phyloP scores from a whole-genome alignment of 768 basidiomycete genomes.

The Dioszegia hungarica region DNA sequence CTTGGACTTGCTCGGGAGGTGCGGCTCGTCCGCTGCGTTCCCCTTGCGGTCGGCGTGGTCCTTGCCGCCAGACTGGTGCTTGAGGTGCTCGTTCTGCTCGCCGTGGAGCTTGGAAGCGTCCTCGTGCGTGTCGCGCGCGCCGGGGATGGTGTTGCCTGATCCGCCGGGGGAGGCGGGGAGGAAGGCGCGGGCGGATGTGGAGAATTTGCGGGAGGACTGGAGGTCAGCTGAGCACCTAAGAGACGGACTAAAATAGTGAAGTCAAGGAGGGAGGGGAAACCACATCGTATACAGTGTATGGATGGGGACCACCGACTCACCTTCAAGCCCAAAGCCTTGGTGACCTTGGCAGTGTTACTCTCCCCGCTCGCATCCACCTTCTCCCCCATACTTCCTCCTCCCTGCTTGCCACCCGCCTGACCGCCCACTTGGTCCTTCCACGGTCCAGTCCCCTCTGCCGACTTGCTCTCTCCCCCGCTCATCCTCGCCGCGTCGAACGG shows the following conservation, averaged over 20 bases:
- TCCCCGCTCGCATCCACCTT: constrained; percentile 30
- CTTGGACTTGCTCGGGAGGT: constrained; percentile 34
- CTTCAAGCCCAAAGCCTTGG: constrained; percentile 28
- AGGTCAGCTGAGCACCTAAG: background rate
- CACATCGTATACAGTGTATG: no score
- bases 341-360: constrained; percentile 12
- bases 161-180: background rate
- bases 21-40: constrained; percentile 37
- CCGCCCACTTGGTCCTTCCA: constrained; percentile 46
- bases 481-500: constrained; percentile 40
- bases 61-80: constrained; percentile 25
- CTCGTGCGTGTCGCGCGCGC: constrained; percentile 10
- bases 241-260: background rate
- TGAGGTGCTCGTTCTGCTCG: constrained; percentile 44
- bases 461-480: constrained; percentile 18
- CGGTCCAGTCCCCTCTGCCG: constrained; percentile 13
- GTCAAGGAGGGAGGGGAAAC: background rate
- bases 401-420: constrained; percentile 24
- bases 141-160: constrained; percentile 4
- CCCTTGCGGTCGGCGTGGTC: constrained; percentile 30
- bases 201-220: constrained; percentile 5
- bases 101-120: constrained; percentile 29
- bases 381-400: constrained; percentile 23
- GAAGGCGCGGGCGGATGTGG: constrained; percentile 9
- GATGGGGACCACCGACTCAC: no score